Evolutionary conservation across 495 filamentous ascomycete species (phyloP).

Genomic region (Melanomma pulvis-pyrius): DNA sequence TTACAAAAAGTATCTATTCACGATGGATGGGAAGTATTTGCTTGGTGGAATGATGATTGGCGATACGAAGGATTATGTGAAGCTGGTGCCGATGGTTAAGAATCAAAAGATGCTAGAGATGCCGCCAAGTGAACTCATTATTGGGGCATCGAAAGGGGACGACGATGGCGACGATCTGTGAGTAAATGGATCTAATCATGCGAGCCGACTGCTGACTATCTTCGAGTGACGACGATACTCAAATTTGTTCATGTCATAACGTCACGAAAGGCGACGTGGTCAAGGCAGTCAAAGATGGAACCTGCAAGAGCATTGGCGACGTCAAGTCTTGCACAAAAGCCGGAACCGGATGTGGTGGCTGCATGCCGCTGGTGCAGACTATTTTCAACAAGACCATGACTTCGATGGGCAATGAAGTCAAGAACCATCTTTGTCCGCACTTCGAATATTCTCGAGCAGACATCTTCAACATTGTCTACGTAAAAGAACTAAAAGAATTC

Average conservation of each 20-base stretch:
- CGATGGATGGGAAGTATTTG: constrained; percentile 87
- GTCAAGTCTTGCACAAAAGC: constrained; percentile 95
- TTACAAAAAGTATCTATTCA: constrained; percentile 97
- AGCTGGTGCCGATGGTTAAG: constrained; percentile 93
- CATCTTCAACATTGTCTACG: constrained; percentile 85
- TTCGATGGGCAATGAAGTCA: constrained; percentile 86
- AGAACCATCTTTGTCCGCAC: constrained; percentile 82
- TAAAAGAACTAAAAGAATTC: constrained; percentile 78
- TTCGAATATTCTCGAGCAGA: constrained; percentile 87
- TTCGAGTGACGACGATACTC: constrained; percentile 76
- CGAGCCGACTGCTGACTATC: not conserved
- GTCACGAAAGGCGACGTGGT: constrained; percentile 86
- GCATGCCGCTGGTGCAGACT: constrained; percentile 86
- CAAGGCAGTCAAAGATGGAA: constrained; percentile 73
- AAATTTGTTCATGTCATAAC: constrained; percentile 96
- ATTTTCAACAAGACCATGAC: constrained; percentile 95
- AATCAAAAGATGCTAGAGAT: constrained; percentile 80
- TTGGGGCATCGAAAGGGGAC: constrained; percentile 75
- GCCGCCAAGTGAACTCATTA: constrained; percentile 85
- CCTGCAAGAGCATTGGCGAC: constrained; percentile 82
- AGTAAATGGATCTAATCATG: constrained; percentile 33
- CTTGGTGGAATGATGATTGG: constrained; percentile 99
- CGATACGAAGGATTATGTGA: constrained; percentile 92
- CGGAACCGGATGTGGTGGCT: constrained; percentile 92
- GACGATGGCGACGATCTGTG: constrained; percentile 72